Percentiles rank a stretch among this genome's conserved stretches.
Evolutionary conservation across 495 filamentous ascomycete genomes (phyloP).

Genomic region (Lasiosphaeria ovina): DNA sequence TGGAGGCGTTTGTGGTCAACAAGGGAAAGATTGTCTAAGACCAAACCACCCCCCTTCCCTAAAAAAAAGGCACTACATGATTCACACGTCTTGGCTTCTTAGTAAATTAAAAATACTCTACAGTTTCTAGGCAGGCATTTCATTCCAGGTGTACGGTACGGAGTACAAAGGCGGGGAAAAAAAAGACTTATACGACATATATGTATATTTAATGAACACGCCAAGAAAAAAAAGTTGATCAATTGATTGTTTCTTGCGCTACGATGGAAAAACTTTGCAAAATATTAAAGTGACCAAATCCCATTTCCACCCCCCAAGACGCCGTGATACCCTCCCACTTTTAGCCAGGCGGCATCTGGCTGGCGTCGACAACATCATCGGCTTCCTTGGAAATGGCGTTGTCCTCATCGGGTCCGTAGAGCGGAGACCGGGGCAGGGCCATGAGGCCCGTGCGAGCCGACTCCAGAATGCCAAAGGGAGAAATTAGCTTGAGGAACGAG

Average conservation of each 20-base stretch:
- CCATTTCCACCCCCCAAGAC: constrained; percentile 10
- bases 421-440: constrained; percentile 90
- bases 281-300: constrained; percentile 17
- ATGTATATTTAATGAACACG: background rate
- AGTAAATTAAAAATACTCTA: background rate
- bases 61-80: constrained; percentile 11
- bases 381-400: constrained; percentile 79
- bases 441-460: constrained; percentile 92
- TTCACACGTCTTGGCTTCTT: background rate
- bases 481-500: constrained; percentile 93
- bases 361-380: constrained; percentile 87
- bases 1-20: constrained; percentile 90
- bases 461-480: constrained; percentile 95
- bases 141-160: constrained; percentile 13
- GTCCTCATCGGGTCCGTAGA: constrained; percentile 71
- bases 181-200: background rate
- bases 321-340: background rate
- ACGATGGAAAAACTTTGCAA: constrained; percentile 5
- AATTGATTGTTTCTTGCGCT: background rate
- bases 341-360: constrained; percentile 90
- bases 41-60: background rate
- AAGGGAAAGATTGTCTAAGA: constrained; percentile 61
- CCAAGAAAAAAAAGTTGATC: constrained; percentile 9
- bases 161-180: background rate
- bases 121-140: constrained; percentile 15